Base-by-base conservation (phyloP, 257 asterid genomes). In the Fraxinus quadrangulata region DNA sequence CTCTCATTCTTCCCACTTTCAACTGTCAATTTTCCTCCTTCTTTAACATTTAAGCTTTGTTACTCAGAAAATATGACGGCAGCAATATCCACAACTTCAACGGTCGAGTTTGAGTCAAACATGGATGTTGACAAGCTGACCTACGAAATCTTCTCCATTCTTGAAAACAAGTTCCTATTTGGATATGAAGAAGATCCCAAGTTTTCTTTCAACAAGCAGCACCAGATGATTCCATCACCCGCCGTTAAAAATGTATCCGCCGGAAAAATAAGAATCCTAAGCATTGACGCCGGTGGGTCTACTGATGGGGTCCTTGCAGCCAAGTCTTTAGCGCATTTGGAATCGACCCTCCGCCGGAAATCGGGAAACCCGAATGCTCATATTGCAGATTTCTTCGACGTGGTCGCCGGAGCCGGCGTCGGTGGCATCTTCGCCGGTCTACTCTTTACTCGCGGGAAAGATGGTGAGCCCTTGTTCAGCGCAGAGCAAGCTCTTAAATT, bases 101-200 rank as follows among this genome's bases (percentile, higher is more conserved):
- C 86, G 89, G 79, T 83, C 39, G 59, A 75, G 23, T 75, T 80
- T 24, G 83, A 85, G 51, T 81, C 82, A 65, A 80, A 78, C 75
- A 47, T 78, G 69, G 89, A 82, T 7, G 84, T 75, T 16, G 90
- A 89, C 77, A 82, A 84, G 49, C 89, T 90, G 45, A 88, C 94
- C 34, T 84, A 82, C 75, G 90, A 94, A 76, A 94, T 94, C 30
- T 94, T 94, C 86, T 88, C 98, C 61, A 90, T 94, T 65, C 97
- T 94, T 0, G 98, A 94, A 67, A 94, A 89, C 87, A 92, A 94
- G 17, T 93, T 94, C 87, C 93, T 94, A 51, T 94, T 94, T 34
- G 97, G 97, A 10, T 78, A 69, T 76, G 49, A 81, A 17, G 72
- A 81, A 3, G 75, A 68, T 17, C 26, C 39, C 14, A 1, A 16